These are phyloP conservation scores for Echites panduratus DNA, from an alignment of 257 asterid genomes.

Conservation along the genomic window DNA sequence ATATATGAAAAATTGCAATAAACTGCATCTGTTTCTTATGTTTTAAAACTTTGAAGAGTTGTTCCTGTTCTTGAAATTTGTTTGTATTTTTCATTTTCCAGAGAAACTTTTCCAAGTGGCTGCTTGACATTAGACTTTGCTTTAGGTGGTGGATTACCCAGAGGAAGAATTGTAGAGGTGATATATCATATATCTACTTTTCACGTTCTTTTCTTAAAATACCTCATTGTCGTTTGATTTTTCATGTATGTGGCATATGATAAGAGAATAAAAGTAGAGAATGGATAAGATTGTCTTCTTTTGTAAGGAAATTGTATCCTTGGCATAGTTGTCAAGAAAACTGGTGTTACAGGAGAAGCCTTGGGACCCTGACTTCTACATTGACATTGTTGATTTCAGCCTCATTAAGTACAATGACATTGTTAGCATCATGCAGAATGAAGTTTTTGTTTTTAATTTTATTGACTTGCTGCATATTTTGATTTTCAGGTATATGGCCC, in stretches of 20 bases:
- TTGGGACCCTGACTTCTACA: not conserved
- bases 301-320: not conserved
- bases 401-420: not conserved
- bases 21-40: constrained; percentile 1
- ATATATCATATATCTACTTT: constrained; percentile 10
- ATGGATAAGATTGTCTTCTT: not conserved
- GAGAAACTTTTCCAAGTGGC: constrained; percentile 98
- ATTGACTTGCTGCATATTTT: not conserved
- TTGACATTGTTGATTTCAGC: not conserved
- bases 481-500: constrained; percentile 83
- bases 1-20: not conserved
- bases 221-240: not conserved
- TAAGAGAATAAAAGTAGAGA: not conserved
- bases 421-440: not conserved
- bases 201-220: constrained; percentile 6
- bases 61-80: not conserved
- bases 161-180: constrained; percentile 98
- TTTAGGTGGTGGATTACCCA: constrained; percentile 95
- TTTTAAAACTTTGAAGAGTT: not conserved
- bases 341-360: not conserved
- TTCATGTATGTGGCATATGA: not conserved
- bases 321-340: not conserved
- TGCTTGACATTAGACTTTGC: constrained; percentile 91
- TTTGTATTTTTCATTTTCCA: constrained; percentile 19
- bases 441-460: not conserved